These are phyloP conservation scores for Trypanosoma avium DNA, from an alignment of 208 protist species.

Conservation along the genomic window DNA sequence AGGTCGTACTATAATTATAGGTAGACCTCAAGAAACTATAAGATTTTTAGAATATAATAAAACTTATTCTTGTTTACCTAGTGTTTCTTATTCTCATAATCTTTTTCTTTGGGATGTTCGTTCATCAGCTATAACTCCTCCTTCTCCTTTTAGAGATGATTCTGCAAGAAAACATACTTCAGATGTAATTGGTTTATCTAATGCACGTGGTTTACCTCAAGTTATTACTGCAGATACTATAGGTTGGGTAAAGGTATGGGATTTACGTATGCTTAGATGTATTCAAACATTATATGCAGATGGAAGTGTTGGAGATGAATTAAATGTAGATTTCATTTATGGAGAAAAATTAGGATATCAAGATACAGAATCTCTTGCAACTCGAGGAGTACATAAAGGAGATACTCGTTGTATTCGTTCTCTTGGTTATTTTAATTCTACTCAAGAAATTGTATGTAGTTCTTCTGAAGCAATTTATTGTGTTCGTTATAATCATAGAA, in stretches of 20 bases:
- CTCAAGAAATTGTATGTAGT: conserved; percentile 63
- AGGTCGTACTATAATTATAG: conserved; percentile 30
- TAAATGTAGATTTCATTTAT: conserved; percentile 28
- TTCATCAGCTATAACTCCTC: conserved; percentile 33
- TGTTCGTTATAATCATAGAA: conserved; percentile 44
- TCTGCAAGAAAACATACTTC: conserved; percentile 25
- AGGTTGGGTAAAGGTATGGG: conserved; percentile 84
- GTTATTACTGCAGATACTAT: conserved; percentile 67
- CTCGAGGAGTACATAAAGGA: background rate
- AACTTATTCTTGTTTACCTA: conserved; percentile 18
- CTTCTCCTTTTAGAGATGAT: conserved; percentile 32
- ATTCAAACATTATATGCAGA: conserved; percentile 64
- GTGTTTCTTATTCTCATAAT: conserved; percentile 34
- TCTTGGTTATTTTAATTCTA: conserved; percentile 40
- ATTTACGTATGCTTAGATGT: conserved; percentile 67
- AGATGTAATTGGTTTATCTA: conserved; percentile 56
- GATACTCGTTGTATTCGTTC: conserved; percentile 30
- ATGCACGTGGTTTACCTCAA: conserved; percentile 54
- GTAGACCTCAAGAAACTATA: conserved; percentile 24
- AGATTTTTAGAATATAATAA: conserved; percentile 35
- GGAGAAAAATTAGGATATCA: background rate
- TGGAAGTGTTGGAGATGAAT: conserved; percentile 24
- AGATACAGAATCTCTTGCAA: background rate
- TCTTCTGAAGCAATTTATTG: conserved; percentile 56
- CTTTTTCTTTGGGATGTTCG: conserved; percentile 62